Evolutionary conservation across 441 rosid genomes (phyloP).

Genomic region (Raphanus hybrid): DNA sequence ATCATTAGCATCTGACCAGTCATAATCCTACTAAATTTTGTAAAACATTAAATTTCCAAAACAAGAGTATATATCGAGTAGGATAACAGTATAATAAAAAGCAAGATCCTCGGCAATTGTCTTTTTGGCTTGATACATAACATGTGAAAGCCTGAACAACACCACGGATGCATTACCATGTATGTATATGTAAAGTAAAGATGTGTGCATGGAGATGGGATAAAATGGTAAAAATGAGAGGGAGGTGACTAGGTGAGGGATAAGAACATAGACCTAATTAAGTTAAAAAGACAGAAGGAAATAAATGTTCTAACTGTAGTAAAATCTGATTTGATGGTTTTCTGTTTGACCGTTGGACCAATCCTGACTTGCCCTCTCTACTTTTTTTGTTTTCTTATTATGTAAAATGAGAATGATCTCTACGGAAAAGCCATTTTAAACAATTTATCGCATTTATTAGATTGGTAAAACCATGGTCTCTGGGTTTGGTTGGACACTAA

Average conservation of each 20-base stretch:
- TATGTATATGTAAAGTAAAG: not conserved
- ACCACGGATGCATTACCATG: conserved; percentile 8
- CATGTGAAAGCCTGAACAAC: conserved; percentile 40
- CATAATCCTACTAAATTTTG: conserved; percentile 6
- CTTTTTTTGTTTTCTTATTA: not conserved
- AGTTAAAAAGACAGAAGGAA: conserved; percentile 43
- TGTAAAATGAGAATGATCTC: not conserved
- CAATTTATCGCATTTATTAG: too few relatives aligned
- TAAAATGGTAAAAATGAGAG: conserved; percentile 37
- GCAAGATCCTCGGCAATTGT: conserved; percentile 40
- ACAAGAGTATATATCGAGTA: conserved; percentile 16
- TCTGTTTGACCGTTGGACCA: conserved; percentile 49
- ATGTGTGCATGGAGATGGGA: conserved; percentile 25
- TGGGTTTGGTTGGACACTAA: too few relatives aligned
- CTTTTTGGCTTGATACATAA: conserved; percentile 34
- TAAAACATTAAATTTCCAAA: conserved; percentile 18
- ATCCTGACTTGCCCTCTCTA: conserved; percentile 7
- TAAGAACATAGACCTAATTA: conserved; percentile 46
- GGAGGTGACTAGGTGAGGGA: conserved; percentile 21
- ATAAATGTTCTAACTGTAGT: conserved; percentile 31
- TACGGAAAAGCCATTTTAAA: not conserved
- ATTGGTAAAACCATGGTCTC: too few relatives aligned
- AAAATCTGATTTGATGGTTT: conserved; percentile 43
- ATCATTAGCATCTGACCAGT: conserved; percentile 32
- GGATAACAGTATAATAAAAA: conserved; percentile 23